Evolutionary conservation across 441 rosid genomes (phyloP), one percentile per base, ranked within the genome.

Genomic region (Euphorbia schlechtendalii): DNA sequence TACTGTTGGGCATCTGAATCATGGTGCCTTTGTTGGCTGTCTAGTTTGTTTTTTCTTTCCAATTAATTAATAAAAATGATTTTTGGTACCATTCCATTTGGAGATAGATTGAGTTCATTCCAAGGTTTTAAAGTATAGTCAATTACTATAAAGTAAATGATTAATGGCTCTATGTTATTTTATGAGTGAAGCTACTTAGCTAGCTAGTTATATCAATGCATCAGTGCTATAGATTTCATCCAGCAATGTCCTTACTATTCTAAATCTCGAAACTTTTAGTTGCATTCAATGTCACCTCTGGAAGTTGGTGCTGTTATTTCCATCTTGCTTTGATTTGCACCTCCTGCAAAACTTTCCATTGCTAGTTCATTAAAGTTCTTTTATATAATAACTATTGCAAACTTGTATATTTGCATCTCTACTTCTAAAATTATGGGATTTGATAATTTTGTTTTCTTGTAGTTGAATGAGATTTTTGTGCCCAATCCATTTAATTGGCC

Each of bases 271-370:
- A 13, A 9, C 3, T 56, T 21, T 52, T 84, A 86, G 97, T 73
- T 66, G 17, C 59, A 71, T n/a, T 56, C 80, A 5, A 71, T 93
- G 76, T 79, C 75, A 20, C 71, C 78, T 36, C 53, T 66, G 49
- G 93, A 90, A 80, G 76, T 87, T 59, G 87, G 93, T 24, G 88
- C 95, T 53, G 72, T 86, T 22, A 87, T 89, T 59, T 88, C 97
- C 7, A 84, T 87, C 64, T 86, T 93, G 80, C 96, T 93, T 66
- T 97, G 99, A 67, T 78, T 88, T 63, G 72, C 84, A n/a, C 96
- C 99, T 14, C 66, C 88, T 17, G 66, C 76, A 63, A 67, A 89
- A n/a, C 86, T 93, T 74, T 83, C 96, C n/a, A 78, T 82, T 20
- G 77, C 85, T 65, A 81, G 88, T 62, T 93, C 99, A 63, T 75